phyloP scores from a whole-genome alignment of 106 monocot species.

The Amphibolis antarctica region DNA sequence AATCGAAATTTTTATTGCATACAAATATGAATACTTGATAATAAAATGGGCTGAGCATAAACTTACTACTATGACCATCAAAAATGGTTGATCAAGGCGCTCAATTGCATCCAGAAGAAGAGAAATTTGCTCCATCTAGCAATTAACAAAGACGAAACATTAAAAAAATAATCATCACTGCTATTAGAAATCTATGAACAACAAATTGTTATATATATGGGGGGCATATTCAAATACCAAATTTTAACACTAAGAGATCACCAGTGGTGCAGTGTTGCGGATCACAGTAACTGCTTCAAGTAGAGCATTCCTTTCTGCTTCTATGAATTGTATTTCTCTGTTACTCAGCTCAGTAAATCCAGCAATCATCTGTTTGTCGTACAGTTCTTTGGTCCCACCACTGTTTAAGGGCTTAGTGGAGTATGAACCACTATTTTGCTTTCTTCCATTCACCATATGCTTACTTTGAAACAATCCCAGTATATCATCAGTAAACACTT shows the following conservation, averaged over 20 bases:
- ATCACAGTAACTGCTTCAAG: constrained; percentile 57
- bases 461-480: constrained; percentile 30
- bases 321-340: constrained; percentile 50
- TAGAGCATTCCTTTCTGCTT: constrained; percentile 57
- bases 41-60: background rate
- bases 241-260: constrained; percentile 95
- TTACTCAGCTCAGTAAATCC: constrained; percentile 75
- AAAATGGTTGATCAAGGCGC: constrained; percentile 84
- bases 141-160: constrained; percentile 12
- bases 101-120: constrained; percentile 79
- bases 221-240: constrained; percentile 90
- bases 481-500: constrained; percentile 29
- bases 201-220: constrained; percentile 14
- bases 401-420: constrained; percentile 13
- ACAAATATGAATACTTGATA: background rate
- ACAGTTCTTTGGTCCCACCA: constrained; percentile 10
- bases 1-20: background rate
- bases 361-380: constrained; percentile 20
- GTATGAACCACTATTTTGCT: constrained; percentile 18
- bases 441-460: constrained; percentile 7
- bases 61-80: constrained; percentile 92
- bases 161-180: constrained; percentile 8
- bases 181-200: constrained; percentile 21
- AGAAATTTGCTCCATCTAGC: constrained; percentile 81
- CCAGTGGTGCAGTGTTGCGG: constrained; percentile 85